Evolutionary conservation across 140 eudicot species (phyloP).

Genomic region (Senecio squalidus): DNA sequence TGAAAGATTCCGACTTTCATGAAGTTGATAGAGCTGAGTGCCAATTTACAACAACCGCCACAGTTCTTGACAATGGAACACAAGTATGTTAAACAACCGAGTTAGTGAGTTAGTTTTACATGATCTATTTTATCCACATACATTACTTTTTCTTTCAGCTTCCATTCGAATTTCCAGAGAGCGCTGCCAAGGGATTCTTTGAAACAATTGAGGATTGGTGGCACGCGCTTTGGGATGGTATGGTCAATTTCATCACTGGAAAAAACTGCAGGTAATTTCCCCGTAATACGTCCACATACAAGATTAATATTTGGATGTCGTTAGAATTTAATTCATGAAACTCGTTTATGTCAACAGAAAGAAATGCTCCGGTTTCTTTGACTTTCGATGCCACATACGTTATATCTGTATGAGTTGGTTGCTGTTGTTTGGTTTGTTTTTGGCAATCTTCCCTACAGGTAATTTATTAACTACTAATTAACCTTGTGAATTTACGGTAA

Average conservation of each 20-base stretch:
- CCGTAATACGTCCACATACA: neutral
- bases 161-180: conserved; percentile 66
- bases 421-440: conserved; percentile 62
- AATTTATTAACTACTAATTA: neutral
- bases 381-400: conserved; percentile 74
- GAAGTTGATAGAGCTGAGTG: conserved; percentile 94
- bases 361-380: conserved; percentile 68
- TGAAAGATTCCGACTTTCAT: conserved; percentile 77
- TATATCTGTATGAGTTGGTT: conserved; percentile 91
- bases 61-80: conserved; percentile 82
- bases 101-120: neutral
- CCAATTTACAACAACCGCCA: conserved; percentile 89
- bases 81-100: conserved; percentile 44
- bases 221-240: conserved; percentile 53
- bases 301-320: neutral
- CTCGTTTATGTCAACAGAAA: conserved; percentile 37
- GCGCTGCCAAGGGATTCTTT: conserved; percentile 50
- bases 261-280: conserved; percentile 78
- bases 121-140: neutral
- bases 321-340: neutral
- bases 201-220: conserved; percentile 61
- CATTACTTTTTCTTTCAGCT: conserved; percentile 31
- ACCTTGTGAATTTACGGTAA: neutral
- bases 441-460: conserved; percentile 87
- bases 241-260: conserved; percentile 76